Evolutionary conservation across 441 rosid species (phyloP).

Genomic region (Euphorbia schlechtendalii): DNA sequence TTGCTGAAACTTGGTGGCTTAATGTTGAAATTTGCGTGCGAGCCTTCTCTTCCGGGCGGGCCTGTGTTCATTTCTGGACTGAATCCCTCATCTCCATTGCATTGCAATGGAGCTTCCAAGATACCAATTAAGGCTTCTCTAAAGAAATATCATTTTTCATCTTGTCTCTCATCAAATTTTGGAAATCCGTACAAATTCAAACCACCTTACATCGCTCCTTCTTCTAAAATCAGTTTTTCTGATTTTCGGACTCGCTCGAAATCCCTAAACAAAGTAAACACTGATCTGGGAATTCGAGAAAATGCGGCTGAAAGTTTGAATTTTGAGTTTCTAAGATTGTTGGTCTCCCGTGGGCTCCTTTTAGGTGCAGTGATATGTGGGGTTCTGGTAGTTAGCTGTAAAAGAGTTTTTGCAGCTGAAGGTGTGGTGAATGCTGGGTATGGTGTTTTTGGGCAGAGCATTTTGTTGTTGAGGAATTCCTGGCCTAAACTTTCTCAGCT

Average conservation of each 20-base stretch:
- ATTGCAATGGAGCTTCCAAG: constrained; percentile 33
- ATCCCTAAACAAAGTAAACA: constrained; percentile 27
- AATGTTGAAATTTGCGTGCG: constrained; percentile 46
- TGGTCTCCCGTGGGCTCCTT: constrained; percentile 45
- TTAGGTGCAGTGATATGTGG: constrained; percentile 69
- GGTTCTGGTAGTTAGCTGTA: constrained; percentile 48
- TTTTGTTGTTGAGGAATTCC: constrained; percentile 52
- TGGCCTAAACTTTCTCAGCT: constrained; percentile 82
- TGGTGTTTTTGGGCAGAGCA: constrained; percentile 66
- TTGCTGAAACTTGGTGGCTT: not conserved
- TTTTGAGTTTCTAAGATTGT: constrained; percentile 32
- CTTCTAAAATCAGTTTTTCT: constrained; percentile 21
- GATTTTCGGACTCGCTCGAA: constrained; percentile 26
- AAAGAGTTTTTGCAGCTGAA: constrained; percentile 63
- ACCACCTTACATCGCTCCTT: constrained; percentile 16
- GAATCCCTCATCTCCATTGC: constrained; percentile 28
- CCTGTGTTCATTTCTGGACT: constrained; percentile 33
- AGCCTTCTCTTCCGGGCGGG: constrained; percentile 45
- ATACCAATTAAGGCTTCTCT: constrained; percentile 28
- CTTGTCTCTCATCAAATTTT: constrained; percentile 20
- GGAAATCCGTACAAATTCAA: not conserved
- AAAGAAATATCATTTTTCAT: constrained; percentile 25
- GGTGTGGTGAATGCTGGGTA: constrained; percentile 70
- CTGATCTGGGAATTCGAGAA: constrained; percentile 26
- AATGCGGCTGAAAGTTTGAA: constrained; percentile 21